Evolutionary conservation across 768 basidiomycete species (phyloP).

Genomic region (Suillus hirtellus): DNA sequence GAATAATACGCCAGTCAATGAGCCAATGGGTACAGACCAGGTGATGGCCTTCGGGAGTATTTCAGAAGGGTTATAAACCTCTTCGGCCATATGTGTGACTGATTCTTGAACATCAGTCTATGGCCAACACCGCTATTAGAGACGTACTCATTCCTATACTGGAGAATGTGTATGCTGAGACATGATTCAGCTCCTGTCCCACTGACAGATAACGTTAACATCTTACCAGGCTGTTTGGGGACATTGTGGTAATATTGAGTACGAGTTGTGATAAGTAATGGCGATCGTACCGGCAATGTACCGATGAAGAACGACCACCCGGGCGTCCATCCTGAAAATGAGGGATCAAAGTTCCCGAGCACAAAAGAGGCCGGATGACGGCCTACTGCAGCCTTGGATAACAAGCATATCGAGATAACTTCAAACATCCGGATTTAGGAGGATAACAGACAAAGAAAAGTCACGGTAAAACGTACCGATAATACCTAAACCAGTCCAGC

Average conservation of each 20-base stretch:
- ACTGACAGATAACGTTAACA: slow-evolving; percentile 1
- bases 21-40: slow-evolving; percentile 54
- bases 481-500: slow-evolving; percentile 62
- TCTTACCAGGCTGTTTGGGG: slow-evolving; percentile 28
- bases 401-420: slow-evolving; percentile 59
- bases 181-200: slow-evolving; percentile 19
- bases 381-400: slow-evolving; percentile 58
- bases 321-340: slow-evolving; percentile 63
- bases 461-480: slow-evolving; percentile 37
- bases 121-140: not conserved
- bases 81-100: slow-evolving; percentile 70
- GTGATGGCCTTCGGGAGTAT: slow-evolving; percentile 58
- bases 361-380: slow-evolving; percentile 56
- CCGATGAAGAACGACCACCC: slow-evolving; percentile 74
- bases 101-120: slow-evolving; percentile 11
- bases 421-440: slow-evolving; percentile 19
- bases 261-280: not conserved
- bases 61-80: slow-evolving; percentile 56
- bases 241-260: slow-evolving; percentile 7
- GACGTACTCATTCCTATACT: slow-evolving; percentile 62
- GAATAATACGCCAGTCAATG: slow-evolving; percentile 52
- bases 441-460: not conserved
- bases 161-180: slow-evolving; percentile 52
- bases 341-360: slow-evolving; percentile 57
- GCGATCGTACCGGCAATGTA: slow-evolving; percentile 46